Evolutionary conservation across 208 protist genomes (phyloP).

Genomic region (Wallacemonas sp.): DNA sequence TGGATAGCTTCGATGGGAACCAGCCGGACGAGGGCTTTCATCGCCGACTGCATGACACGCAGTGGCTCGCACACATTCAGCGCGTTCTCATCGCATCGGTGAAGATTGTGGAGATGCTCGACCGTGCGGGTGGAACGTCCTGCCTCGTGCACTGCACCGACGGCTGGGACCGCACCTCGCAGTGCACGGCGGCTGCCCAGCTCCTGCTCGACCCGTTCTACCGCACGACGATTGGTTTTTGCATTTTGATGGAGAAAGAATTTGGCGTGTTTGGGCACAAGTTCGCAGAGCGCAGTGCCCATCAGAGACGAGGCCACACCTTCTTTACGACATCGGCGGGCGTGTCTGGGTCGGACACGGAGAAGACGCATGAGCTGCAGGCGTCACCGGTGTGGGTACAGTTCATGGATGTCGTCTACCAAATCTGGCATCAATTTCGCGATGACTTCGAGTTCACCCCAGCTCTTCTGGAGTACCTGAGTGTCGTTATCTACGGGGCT

Average conservation of each 20-base stretch:
- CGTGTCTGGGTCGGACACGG: slow-evolving; percentile 49
- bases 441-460: slow-evolving; percentile 94
- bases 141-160: slow-evolving; percentile 95
- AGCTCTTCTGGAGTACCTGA: slow-evolving; percentile 80
- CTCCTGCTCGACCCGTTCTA: slow-evolving; percentile 95
- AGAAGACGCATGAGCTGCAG: slow-evolving; percentile 51
- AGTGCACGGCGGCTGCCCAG: slow-evolving; percentile 80
- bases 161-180: slow-evolving; percentile 95
- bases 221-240: slow-evolving; percentile 93
- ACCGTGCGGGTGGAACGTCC: slow-evolving; percentile 35
- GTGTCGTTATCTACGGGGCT: slow-evolving; percentile 84
- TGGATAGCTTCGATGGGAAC: slow-evolving; percentile 54
- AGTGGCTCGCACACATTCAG: slow-evolving; percentile 71
- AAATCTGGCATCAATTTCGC: slow-evolving; percentile 93
- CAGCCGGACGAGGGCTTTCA: slow-evolving; percentile 51
- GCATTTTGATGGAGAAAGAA: slow-evolving; percentile 95
- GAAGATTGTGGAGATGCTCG: slow-evolving; percentile 42
- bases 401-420: slow-evolving; percentile 95
- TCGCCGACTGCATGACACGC: slow-evolving; percentile 46
- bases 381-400: slow-evolving; percentile 94
- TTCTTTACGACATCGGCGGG: slow-evolving; percentile 37
- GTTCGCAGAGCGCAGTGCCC: slow-evolving; percentile 88
- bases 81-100: slow-evolving; percentile 54
- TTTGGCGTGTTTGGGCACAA: slow-evolving; percentile 96
- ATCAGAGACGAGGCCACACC: slow-evolving; percentile 62